These are phyloP conservation scores for Myrmaecium sp. DNA, from an alignment of 2,329 filamentous ascomycete genomes.

Conservation along the genomic window DNA sequence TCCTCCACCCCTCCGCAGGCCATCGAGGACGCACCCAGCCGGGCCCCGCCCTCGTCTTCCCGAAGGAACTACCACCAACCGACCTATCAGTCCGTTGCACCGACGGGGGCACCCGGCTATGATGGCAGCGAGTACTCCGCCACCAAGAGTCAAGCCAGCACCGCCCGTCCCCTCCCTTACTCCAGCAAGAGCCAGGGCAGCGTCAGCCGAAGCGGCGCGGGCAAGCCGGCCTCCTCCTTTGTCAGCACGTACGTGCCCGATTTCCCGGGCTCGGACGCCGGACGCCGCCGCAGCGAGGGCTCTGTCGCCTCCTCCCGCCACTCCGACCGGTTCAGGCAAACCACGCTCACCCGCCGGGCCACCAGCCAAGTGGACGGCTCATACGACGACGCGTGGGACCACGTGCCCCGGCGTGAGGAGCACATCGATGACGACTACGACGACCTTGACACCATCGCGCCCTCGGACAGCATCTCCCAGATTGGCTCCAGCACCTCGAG, in stretches of 20 bases:
- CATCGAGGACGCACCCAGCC: slow-evolving; percentile 21
- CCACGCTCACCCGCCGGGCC: slow-evolving; percentile 9
- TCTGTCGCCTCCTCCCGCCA: slow-evolving; percentile 7
- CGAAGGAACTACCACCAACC: slow-evolving; percentile 9
- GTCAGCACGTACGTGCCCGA: too few species aligned
- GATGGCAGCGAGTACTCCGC: slow-evolving; percentile 19
- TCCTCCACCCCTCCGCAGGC: slow-evolving; percentile 13
- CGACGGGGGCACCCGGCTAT: slow-evolving; percentile 11
- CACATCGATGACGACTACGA: slow-evolving; percentile 11
- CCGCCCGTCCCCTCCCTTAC: not conserved
- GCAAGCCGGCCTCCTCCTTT: too few species aligned
- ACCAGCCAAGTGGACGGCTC: slow-evolving; percentile 8
- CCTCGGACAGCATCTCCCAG: slow-evolving; percentile 31
- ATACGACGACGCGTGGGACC: slow-evolving; percentile 16
- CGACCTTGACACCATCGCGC: slow-evolving; percentile 28
- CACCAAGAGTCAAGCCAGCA: slow-evolving; percentile 8
- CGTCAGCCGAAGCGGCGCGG: too few species aligned
- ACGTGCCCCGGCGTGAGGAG: slow-evolving; percentile 20
- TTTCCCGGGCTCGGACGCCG: slow-evolving; percentile 10
- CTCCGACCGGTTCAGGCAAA: slow-evolving; percentile 8
- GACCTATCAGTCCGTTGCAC: slow-evolving; percentile 13
- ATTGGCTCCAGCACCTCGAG: slow-evolving; percentile 11
- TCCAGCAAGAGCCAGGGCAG: not conserved
- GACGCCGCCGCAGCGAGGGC: slow-evolving; percentile 11
- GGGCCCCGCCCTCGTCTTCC: too few species aligned